Conservation (phyloP, 2,329 filamentous ascomycete species). For the Monilinia polystroma region DNA sequence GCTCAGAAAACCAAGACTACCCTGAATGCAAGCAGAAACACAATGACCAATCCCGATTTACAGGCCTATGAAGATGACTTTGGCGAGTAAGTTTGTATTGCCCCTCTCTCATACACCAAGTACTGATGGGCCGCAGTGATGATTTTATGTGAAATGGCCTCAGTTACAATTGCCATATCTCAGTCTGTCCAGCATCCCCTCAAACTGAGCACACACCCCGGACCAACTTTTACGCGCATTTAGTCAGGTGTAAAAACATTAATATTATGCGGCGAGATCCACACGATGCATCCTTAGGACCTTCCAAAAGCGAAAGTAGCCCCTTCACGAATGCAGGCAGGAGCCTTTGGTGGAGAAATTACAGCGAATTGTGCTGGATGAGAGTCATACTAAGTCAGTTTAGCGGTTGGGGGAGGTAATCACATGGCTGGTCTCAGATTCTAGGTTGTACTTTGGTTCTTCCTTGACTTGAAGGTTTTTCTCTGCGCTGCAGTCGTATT, state of each 20-base stretch:
- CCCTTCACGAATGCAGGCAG: background rate
- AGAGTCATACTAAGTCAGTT: background rate
- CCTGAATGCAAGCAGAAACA: conserved; percentile 63
- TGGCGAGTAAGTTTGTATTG: conserved; percentile 68
- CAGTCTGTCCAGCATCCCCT: background rate
- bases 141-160: conserved; percentile 66
- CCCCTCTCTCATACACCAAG: background rate
- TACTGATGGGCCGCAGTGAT: conserved; percentile 49
- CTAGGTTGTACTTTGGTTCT: conserved; percentile 5
- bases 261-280: background rate
- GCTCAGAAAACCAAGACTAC: conserved; percentile 92
- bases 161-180: conserved; percentile 4
- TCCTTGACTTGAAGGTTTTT: background rate
- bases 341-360: background rate
- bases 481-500: background rate
- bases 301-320: background rate
- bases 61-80: conserved; percentile 79
- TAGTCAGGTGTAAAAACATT: background rate
- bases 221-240: background rate
- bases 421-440: conserved; percentile 8
- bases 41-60: conserved; percentile 64
- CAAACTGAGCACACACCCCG: background rate
- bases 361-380: background rate
- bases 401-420: background rate
- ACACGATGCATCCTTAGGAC: background rate